Evolutionary conservation across 805 yeast genomes (phyloP).

Genomic region (Blastobotrys chiropterorum): DNA sequence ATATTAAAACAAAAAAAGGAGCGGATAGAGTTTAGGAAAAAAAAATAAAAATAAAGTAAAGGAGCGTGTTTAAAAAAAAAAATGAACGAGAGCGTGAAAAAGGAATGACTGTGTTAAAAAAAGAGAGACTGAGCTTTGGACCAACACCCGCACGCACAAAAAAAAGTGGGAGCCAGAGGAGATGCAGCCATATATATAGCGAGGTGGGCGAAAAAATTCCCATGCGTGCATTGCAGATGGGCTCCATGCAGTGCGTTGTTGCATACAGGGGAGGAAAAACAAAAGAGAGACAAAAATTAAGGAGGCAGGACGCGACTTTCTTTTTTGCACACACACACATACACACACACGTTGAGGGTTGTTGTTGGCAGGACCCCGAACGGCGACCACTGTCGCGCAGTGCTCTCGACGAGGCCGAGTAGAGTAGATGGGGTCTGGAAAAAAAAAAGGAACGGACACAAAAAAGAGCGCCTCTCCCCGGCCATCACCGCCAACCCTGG

Average conservation of each 20-base stretch:
- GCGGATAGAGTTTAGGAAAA: slow-evolving; percentile 1
- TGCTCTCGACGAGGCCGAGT: no score
- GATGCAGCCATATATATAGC: background rate
- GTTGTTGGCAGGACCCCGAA: no score
- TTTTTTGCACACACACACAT: no score
- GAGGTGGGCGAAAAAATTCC: background rate
- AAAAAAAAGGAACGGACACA: no score
- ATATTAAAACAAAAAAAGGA: background rate
- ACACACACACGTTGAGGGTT: no score
- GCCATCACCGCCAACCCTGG: no score
- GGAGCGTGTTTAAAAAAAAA: background rate
- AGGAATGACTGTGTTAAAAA: background rate
- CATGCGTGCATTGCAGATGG: background rate
- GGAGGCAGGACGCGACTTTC: background rate
- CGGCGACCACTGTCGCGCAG: no score
- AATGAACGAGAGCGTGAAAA: background rate
- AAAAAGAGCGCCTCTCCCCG: no score
- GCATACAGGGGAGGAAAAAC: background rate
- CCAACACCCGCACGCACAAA: background rate
- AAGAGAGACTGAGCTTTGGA: background rate
- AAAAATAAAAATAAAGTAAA: background rate
- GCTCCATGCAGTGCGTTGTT: background rate
- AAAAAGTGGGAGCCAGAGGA: background rate
- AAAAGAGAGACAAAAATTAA: background rate
- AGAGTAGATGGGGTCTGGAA: no score